A percentile compares a stretch with the other conserved stretches of the same genome.
Evolutionary conservation across 148 eudicot genomes (phyloP).

Genomic region (Hydrangea macrophylla): DNA sequence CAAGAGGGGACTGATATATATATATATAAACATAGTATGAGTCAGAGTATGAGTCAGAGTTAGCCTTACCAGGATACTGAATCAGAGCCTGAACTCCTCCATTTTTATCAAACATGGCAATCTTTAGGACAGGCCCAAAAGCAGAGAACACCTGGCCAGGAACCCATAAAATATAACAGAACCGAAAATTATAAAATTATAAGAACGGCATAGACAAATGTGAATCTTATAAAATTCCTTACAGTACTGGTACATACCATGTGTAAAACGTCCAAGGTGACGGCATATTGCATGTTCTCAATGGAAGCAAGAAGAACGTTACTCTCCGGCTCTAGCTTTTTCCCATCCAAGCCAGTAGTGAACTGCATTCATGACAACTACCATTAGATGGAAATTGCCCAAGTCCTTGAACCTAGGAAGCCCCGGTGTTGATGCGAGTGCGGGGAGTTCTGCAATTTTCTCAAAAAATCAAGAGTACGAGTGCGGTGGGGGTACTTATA

Average conservation of each 20-base stretch:
- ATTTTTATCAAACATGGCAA: slow-evolving; percentile 98
- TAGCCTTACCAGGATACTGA: slow-evolving; percentile 80
- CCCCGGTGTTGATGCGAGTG: too few species aligned
- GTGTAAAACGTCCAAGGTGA: slow-evolving; percentile 82
- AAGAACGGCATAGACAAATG: background rate
- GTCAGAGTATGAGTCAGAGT: background rate
- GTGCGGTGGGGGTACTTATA: too few species aligned
- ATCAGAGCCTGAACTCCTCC: slow-evolving; percentile 95
- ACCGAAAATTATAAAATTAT: background rate
- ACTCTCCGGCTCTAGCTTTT: slow-evolving; percentile 84
- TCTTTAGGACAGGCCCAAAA: slow-evolving; percentile 90
- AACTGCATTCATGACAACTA: slow-evolving; percentile 36
- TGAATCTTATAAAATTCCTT: background rate
- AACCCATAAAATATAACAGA: background rate
- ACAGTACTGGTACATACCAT: slow-evolving; percentile 46
- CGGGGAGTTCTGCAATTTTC: too few species aligned
- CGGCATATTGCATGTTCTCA: slow-evolving; percentile 96
- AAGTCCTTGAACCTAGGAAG: too few species aligned
- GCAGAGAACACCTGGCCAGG: slow-evolving; percentile 77
- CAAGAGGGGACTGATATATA: background rate
- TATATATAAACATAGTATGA: background rate
- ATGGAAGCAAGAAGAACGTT: slow-evolving; percentile 94
- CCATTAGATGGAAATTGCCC: slow-evolving; percentile 7
- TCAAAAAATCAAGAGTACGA: too few species aligned
- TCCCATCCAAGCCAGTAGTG: slow-evolving; percentile 73